A percentile compares a stretch with the other conserved stretches of the same genome.
phyloP scores from a whole-genome alignment of 2,329 filamentous ascomycete species.

The Thermochaetoides dissita region DNA sequence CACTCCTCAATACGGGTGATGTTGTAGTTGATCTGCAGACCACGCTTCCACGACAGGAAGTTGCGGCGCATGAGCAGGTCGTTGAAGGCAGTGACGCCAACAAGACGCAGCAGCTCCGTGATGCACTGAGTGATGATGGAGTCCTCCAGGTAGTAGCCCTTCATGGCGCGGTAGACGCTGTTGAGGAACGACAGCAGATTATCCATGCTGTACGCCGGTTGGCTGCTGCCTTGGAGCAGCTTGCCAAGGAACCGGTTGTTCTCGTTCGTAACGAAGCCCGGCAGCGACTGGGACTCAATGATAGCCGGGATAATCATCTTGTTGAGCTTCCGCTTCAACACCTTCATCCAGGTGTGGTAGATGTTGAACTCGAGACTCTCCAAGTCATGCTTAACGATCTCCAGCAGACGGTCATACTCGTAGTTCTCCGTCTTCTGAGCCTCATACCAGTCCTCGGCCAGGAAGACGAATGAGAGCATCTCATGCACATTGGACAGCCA shows the following conservation, averaged over 20 bases:
- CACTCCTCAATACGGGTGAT: constrained; percentile 98
- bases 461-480: constrained; percentile 98
- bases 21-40: constrained; percentile 99
- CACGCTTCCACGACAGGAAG: constrained; percentile 98
- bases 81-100: constrained; percentile 96
- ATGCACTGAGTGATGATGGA: constrained; percentile 91
- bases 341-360: constrained; percentile 99
- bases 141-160: constrained; percentile 93
- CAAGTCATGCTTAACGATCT: constrained; percentile 98
- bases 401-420: constrained; percentile 90
- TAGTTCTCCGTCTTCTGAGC: constrained; percentile 99
- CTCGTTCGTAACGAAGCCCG: constrained; percentile 96
- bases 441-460: constrained; percentile 99
- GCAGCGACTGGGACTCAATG: constrained; percentile 95
- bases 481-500: constrained; percentile 99
- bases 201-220: constrained; percentile 98
- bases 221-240: constrained; percentile 76
- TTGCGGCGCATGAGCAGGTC: constrained; percentile 94
- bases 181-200: constrained; percentile 91
- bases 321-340: constrained; percentile 95
- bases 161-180: constrained; percentile 97
- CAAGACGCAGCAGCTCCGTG: constrained; percentile 80
- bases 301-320: constrained; percentile 99
- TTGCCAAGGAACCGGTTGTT: constrained; percentile 97
- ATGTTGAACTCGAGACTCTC: constrained; percentile 99